These are phyloP conservation scores for Rhododendron williamsianum DNA, from an alignment of 148 eudicot genomes.

Conservation along the genomic window DNA sequence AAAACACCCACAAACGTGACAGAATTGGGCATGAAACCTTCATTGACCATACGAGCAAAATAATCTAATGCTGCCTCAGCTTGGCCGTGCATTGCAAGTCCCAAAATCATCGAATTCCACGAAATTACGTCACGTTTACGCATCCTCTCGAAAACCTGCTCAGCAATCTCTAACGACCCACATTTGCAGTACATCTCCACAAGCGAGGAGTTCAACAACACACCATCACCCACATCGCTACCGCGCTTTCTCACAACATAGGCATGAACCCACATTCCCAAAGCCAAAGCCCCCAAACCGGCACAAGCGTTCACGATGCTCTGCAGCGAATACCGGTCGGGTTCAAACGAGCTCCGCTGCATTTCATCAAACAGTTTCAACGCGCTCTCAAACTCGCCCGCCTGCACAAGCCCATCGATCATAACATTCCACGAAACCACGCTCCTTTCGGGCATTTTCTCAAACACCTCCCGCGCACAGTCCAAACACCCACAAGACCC, in stretches of 20 bases:
- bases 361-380: constrained; percentile 44
- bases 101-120: constrained; percentile 72
- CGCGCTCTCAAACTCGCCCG: constrained; percentile 55
- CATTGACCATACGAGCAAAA: constrained; percentile 42
- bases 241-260: constrained; percentile 41
- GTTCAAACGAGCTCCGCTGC: constrained; percentile 39
- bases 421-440: constrained; percentile 69
- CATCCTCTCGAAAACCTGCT: constrained; percentile 59
- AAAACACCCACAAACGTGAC: constrained; percentile 66
- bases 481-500: constrained; percentile 52
- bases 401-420: constrained; percentile 53
- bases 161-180: constrained; percentile 49
- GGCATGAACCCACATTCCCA: constrained; percentile 74
- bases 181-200: constrained; percentile 78
- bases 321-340: constrained; percentile 68
- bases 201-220: constrained; percentile 47
- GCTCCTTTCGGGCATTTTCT: constrained; percentile 62
- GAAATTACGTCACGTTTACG: constrained; percentile 44
- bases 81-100: constrained; percentile 57
- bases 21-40: constrained; percentile 48
- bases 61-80: constrained; percentile 39
- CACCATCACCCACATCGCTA: constrained; percentile 19
- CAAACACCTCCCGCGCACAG: constrained; percentile 52
- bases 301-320: constrained; percentile 61
- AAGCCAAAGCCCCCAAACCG: constrained; percentile 55